Base-by-base conservation (phyloP, 345 rosid species). In the Salix exigua region DNA sequence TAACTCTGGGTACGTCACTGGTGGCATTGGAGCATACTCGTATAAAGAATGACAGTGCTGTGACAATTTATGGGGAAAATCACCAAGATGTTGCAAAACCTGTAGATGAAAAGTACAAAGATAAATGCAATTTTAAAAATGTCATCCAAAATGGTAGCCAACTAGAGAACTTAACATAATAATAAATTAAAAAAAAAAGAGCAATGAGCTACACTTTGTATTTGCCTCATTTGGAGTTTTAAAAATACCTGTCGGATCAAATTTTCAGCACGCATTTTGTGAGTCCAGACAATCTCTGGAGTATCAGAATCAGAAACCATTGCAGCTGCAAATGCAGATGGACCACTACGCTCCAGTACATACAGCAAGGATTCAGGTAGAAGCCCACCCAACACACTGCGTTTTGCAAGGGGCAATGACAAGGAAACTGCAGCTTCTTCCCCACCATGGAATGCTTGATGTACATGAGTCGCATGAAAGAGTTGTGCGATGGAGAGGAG, bases 31-130 rank as follows among this genome's bases (percentile, higher is more conserved):
- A 80, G 99, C 99, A 88, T 92, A 96, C 17, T 96, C 98, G 62
- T 96, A 96, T 35, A 96, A 81, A 81, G 86, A 90, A 83, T 96
- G 99, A 78, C 99, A 93, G 79, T 96, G 98, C 86, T 96, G 99
- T 48, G 99, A 89, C 83, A 96, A 79, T 81, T 96, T 96, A 86
- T 93, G 98, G 74, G 98, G 97, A 73, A 89, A 96, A 86, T 96
- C 99, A 76, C 99, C 98, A 79, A 96, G 96, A 89, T 96, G 99
- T 87, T 96, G 98, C 92, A 96, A 87, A 83, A 96, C 99, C 99
- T 96, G 85, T 78, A 79, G 75, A 55, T 62, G 79, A 69, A 23
- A 25, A 73, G 35, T 19, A 66, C 21, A 68, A 68, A 46, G 60
- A 75, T 78, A 69, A 73, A 73, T 70, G 18, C 21, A 28, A 70